Conservation (phyloP, 345 rosid species). For the Mallotus nudiflorus region DNA sequence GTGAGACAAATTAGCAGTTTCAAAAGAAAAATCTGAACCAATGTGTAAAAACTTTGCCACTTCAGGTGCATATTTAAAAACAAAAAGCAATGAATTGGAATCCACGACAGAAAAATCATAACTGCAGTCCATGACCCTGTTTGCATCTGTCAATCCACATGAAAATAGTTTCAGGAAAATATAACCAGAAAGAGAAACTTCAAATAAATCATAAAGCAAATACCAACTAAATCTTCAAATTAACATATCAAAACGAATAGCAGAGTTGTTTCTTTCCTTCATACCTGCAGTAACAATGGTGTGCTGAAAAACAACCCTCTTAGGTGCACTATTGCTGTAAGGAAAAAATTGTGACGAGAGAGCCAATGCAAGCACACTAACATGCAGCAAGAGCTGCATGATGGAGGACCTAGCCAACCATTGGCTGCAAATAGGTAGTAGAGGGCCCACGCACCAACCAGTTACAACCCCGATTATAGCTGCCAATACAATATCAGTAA, state of each 20-base stretch:
- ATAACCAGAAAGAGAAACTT: not conserved
- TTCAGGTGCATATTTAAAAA: constrained; percentile 73
- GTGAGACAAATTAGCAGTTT: constrained; percentile 47
- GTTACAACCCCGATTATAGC: constrained; percentile 64
- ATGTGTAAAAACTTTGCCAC: constrained; percentile 56
- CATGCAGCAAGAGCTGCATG: constrained; percentile 67
- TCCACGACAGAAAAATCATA: constrained; percentile 77
- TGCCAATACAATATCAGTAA: constrained; percentile 75
- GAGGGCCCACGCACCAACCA: constrained; percentile 84
- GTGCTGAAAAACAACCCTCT: constrained; percentile 88
- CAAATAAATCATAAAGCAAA: not conserved
- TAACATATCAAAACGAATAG: not conserved
- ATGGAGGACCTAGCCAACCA: constrained; percentile 80
- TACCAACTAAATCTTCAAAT: not conserved
- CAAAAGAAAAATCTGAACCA: constrained; percentile 50
- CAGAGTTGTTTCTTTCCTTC: constrained; percentile 1
- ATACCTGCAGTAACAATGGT: constrained; percentile 73
- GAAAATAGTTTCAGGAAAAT: constrained; percentile 3
- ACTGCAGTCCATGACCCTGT: constrained; percentile 55
- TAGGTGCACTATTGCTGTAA: constrained; percentile 81
- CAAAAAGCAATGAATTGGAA: constrained; percentile 72
- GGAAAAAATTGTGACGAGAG: constrained; percentile 89
- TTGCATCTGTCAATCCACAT: constrained; percentile 54
- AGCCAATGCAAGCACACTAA: constrained; percentile 72
- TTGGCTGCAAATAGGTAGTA: constrained; percentile 66